Base-by-base conservation (phyloP, 225 moss, liverwort and hornwort species). In the Bryum argenteum region DNA sequence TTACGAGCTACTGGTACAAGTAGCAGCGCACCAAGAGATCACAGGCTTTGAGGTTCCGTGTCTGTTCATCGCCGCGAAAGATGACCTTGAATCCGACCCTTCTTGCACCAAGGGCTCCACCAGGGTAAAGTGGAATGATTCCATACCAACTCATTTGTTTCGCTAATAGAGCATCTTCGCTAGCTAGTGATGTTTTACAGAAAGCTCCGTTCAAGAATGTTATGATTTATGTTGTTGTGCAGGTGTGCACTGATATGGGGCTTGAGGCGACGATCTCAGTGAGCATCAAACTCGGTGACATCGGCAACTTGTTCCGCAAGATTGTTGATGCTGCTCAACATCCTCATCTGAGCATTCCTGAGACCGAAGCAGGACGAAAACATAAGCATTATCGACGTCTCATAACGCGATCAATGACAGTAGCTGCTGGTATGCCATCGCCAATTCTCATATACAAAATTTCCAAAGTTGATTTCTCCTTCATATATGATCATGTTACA, bases 231-330 rank as follows among this genome's bases (percentile, higher is more conserved):
- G 63, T 53, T 72, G 69, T 44, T 74, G 66, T 68, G 54, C 94
- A 98, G 98, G 89, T 94, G 63, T 94, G 91, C 81, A 89, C 92
- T 60, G 94, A 98, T 44, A 94, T 98, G 98, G 94, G 94, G 56
- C 92, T 98, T 44, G 91, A 91, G 78, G 92, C 91, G 66, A 94
- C 98, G 26, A 94, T 98, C 45, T 89, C 92, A 41, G 88, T 98
- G 14, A 98, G 98, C 78, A 98, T 94, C 73, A 94, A 94, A 80
- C 85, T 98, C 71, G 98, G 92, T 65, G 98, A 94, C 77, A 90
- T 90, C 74, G 91, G 92, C 66, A 91, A 98, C 78, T 80, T 98
- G 67, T 98, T 91, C 77, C 92, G 92, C 55, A 89, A 91, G 63
- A 79, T 93, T 74, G 89, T 94, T 12, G 91, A 94, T 78, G 92